These are phyloP conservation scores for button mushroom (Agaricus bisporus) DNA, from an alignment of 768 basidiomycete species.

Conservation along the genomic window DNA sequence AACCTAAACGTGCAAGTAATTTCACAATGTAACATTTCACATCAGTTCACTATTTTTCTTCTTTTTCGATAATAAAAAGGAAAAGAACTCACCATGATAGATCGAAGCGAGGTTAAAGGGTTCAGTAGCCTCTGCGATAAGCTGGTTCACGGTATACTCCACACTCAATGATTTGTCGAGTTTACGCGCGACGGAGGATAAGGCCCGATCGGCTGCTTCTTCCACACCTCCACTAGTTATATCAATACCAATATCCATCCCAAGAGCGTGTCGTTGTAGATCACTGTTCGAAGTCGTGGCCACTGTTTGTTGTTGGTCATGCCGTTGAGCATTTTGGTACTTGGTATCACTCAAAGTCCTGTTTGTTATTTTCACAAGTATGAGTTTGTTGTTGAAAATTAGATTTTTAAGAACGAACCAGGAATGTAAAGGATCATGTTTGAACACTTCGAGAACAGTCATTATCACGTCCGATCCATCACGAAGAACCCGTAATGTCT, in stretches of 20 bases:
- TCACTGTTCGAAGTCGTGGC: conserved; percentile 17
- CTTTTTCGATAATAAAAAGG: not conserved
- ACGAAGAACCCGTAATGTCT: conserved; percentile 87
- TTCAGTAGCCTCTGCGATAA: conserved; percentile 86
- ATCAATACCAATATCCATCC: conserved; percentile 49
- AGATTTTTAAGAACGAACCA: conserved; percentile 48
- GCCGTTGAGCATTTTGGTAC: conserved; percentile 47
- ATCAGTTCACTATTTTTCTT: not conserved
- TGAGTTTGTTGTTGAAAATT: too few relatives aligned
- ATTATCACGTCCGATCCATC: conserved; percentile 82
- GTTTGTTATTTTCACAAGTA: too few relatives aligned
- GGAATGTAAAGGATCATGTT: conserved; percentile 89
- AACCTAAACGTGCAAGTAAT: not conserved
- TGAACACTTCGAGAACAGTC: conserved; percentile 96
- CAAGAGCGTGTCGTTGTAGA: conserved; percentile 21
- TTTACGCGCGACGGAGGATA: conserved; percentile 75
- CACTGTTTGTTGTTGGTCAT: conserved; percentile 32
- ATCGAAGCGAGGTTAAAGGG: conserved; percentile 70
- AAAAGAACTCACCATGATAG: conserved; percentile 41
- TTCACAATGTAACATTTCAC: too few relatives aligned
- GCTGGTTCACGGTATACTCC: conserved; percentile 89
- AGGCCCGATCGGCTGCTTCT: conserved; percentile 86
- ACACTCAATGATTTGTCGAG: conserved; percentile 82
- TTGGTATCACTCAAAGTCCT: conserved; percentile 81
- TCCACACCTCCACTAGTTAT: conserved; percentile 63